Percentiles rank a stretch among this genome's conserved stretches.
Evolutionary conservation across 345 rosid species (phyloP).

Genomic region (Eucalyptus lansdowneana): DNA sequence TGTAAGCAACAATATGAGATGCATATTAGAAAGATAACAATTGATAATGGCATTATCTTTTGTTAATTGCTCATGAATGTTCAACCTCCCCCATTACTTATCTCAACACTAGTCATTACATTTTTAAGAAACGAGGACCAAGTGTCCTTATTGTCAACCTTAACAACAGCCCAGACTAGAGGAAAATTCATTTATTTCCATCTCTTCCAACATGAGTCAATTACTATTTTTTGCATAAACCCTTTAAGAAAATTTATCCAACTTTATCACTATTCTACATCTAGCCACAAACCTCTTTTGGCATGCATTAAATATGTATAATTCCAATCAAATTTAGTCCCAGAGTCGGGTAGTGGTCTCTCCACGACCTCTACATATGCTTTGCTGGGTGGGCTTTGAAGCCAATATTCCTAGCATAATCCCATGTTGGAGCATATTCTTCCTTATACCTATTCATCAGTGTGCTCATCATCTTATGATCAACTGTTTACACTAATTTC

Average conservation of each 20-base stretch:
- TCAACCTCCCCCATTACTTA: background rate
- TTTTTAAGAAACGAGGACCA: background rate
- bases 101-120: no score
- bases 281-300: background rate
- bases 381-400: rapidly evolving
- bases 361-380: background rate
- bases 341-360: background rate
- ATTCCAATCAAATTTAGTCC: background rate
- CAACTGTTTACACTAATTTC: background rate
- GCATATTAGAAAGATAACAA: background rate
- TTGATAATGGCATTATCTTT: background rate
- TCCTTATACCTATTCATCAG: background rate
- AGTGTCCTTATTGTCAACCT: background rate
- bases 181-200: background rate
- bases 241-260: background rate
- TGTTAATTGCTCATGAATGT: background rate
- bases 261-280: background rate
- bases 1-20: background rate
- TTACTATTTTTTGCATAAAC: background rate
- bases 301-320: background rate
- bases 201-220: background rate
- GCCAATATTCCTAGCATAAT: background rate
- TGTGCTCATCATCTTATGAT: background rate
- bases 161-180: background rate
- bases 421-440: background rate